These are phyloP conservation scores for Trypanosoma melophagium DNA, from an alignment of 208 protist species.

Conservation along the genomic window DNA sequence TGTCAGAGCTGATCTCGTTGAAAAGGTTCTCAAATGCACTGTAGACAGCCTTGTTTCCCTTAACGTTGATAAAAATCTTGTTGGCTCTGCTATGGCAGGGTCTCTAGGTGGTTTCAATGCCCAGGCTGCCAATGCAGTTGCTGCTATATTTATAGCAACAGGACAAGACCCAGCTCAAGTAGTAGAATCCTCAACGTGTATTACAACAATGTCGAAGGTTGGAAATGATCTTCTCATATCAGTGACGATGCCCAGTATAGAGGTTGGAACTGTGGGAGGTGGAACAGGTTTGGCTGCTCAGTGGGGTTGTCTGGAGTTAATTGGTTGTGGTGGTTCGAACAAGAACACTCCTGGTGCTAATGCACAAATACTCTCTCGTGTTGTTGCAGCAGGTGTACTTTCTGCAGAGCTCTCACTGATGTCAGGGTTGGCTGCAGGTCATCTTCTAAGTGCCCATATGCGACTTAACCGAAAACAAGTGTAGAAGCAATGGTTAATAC, in stretches of 20 bases:
- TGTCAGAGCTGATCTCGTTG: constrained; percentile 89
- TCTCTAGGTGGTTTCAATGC: constrained; percentile 97
- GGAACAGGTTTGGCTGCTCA: constrained; percentile 96
- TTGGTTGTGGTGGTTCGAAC: constrained; percentile 89
- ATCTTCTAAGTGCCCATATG: constrained; percentile 91
- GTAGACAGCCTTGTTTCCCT: constrained; percentile 91
- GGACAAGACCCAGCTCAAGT: constrained; percentile 99
- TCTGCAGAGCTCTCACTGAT: constrained; percentile 98
- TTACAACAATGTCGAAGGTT: constrained; percentile 95
- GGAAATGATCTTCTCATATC: constrained; percentile 94
- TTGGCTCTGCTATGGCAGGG: constrained; percentile 97
- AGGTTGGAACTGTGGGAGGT: constrained; percentile 98
- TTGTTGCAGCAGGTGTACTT: constrained; percentile 93
- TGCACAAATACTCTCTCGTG: constrained; percentile 89
- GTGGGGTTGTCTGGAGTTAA: constrained; percentile 90
- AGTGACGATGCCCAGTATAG: constrained; percentile 97
- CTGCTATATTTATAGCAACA: constrained; percentile 96
- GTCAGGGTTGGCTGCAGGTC: constrained; percentile 86
- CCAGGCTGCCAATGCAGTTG: constrained; percentile 98
- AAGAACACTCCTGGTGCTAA: constrained; percentile 86
- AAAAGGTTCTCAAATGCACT: constrained; percentile 93
- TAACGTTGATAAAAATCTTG: constrained; percentile 96
- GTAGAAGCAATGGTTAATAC: not conserved
- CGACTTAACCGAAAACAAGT: constrained; percentile 89
- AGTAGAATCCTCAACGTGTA: constrained; percentile 96